Base-by-base conservation (phyloP, 345 rosid species). In the Eucalyptus victrix region DNA sequence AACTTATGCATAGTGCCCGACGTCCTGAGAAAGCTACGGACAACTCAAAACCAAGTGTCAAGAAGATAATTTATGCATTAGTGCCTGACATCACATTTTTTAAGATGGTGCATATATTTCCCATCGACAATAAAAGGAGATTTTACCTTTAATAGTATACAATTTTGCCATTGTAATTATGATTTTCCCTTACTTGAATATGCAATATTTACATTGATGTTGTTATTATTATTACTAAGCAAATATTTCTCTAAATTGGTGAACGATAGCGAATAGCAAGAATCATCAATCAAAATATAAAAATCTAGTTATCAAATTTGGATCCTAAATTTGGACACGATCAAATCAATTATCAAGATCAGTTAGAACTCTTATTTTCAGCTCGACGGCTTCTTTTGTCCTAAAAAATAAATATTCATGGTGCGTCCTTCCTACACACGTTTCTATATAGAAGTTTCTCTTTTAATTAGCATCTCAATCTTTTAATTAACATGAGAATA, bases 341-440 rank as follows among this genome's bases (percentile, higher is more conserved):
- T 28, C 16, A 62, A 62, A 60, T 12, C 8, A 28, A 28, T 28
- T 60, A 28, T 60, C 32, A 60, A 28, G n/a, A 7, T 12, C 1
- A 60, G 1, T 60, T 0, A 60, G 1, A 28, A 12, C 8, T 3
- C 16, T 6, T 30, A 13, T 62, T 62, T 30, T 62, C 8, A 28
- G 15, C 69, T 62, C 9, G 2, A 15, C 0, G 4, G 1, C 17
- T 1, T 30, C 8, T 60, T 60, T 6, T 1, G 1, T 60, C 32
- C 17, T 2, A 6, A 12, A 60, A 60, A 28, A 60, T 60, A 60
- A 28, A 60, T 28, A 60, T 60, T 1, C 30, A 26, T 0, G 9
- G 0, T 30, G 18, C 0, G 13, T 19, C 4, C 2, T 3, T 3
- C 5, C 6, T 34, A 5, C 6, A 34, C 13, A 4, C 5, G 5